These are phyloP conservation scores for Sporopachydermia lactativora DNA, from an alignment of 805 yeast genomes.

Conservation along the genomic window DNA sequence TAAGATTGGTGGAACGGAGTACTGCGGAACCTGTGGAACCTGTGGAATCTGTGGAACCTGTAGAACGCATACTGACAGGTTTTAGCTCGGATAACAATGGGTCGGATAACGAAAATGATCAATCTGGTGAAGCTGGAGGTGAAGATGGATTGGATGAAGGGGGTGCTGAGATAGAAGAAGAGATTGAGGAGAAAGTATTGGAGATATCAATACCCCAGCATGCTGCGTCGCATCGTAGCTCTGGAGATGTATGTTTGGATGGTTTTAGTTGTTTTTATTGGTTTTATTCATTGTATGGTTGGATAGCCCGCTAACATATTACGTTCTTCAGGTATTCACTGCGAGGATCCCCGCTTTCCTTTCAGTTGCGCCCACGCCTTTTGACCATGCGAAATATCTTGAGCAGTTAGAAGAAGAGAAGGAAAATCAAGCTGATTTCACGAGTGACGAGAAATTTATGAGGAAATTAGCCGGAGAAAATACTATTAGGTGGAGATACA, in stretches of 20 bases:
- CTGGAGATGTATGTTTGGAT: slow-evolving; percentile 16
- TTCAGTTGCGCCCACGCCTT: slow-evolving; percentile 73
- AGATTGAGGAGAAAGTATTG: slow-evolving; percentile 7
- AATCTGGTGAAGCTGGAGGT: slow-evolving; percentile 7
- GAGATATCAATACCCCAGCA: slow-evolving; percentile 21
- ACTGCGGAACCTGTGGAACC: too few relatives aligned
- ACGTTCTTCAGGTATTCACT: slow-evolving; percentile 24
- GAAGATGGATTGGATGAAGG: slow-evolving; percentile 6
- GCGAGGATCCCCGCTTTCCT: slow-evolving; percentile 75
- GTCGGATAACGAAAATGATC: slow-evolving; percentile 12
- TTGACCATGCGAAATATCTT: slow-evolving; percentile 60
- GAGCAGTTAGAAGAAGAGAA: slow-evolving; percentile 26
- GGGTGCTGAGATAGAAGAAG: slow-evolving; percentile 6
- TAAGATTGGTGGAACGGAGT: too few relatives aligned
- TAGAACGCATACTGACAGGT: too few relatives aligned
- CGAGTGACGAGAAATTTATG: slow-evolving; percentile 38
- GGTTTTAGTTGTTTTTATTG: too few relatives aligned
- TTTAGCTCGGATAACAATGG: too few relatives aligned
- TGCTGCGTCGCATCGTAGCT: slow-evolving; percentile 14
- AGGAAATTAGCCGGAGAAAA: slow-evolving; percentile 63
- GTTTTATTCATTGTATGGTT: too few relatives aligned
- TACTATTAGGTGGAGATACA: slow-evolving; percentile 90
- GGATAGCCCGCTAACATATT: too few relatives aligned
- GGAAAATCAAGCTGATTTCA: slow-evolving; percentile 24
- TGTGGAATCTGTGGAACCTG: too few relatives aligned